phyloP scores from a whole-genome alignment of 306 rosid genomes.

The Trifolium dubium region DNA sequence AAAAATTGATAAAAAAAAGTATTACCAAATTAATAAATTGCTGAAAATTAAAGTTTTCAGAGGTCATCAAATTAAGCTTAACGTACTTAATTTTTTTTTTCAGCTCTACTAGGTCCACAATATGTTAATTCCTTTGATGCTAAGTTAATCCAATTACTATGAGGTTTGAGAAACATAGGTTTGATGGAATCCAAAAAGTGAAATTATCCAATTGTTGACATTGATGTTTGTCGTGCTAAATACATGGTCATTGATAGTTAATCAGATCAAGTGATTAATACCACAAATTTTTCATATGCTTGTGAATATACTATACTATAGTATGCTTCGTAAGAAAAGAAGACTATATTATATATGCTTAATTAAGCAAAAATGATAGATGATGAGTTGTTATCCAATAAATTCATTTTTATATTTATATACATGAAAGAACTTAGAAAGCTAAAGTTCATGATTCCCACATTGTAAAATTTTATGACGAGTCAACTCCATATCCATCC shows the following conservation, averaged over 20 bases:
- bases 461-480: conserved; percentile 24
- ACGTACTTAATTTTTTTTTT: conserved; percentile 24
- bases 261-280: conserved; percentile 20
- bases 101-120: conserved; percentile 31
- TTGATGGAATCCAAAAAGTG: conserved; percentile 41
- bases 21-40: not conserved
- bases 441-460: conserved; percentile 44
- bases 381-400: conserved; percentile 21
- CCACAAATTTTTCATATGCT: conserved; percentile 33
- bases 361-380: conserved; percentile 1
- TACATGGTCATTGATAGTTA: conserved; percentile 12
- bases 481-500: conserved; percentile 46
- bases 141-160: conserved; percentile 39
- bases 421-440: conserved; percentile 15
- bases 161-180: conserved; percentile 29
- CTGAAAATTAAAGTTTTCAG: conserved; percentile 25
- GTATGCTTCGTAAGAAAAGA: too few relatives aligned
- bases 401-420: not conserved
- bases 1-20: conserved; percentile 24
- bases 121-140: conserved; percentile 4
- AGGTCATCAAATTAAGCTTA: conserved; percentile 42
- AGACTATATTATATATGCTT: not conserved
- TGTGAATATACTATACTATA: conserved; percentile 13
- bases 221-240: conserved; percentile 7
- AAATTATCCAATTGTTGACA: conserved; percentile 1